Conservation (phyloP, 257 asterid genomes). For the Lantana camara region DNA sequence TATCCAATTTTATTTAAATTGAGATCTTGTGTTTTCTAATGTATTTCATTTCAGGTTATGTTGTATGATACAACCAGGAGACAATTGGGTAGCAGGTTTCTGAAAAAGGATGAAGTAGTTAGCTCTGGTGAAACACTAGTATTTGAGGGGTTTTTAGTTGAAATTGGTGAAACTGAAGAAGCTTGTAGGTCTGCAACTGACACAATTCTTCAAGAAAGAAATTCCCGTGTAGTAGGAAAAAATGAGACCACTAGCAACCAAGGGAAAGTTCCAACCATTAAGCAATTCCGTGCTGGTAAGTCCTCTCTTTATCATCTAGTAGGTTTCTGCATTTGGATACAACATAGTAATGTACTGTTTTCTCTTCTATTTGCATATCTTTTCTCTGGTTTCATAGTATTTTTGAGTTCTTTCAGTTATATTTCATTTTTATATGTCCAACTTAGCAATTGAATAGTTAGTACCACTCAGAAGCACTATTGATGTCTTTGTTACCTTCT, state of each 20-base stretch:
- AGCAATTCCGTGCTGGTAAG: constrained; percentile 45
- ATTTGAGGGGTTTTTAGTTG: constrained; percentile 70
- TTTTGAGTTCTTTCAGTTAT: neutral
- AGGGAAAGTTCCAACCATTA: constrained; percentile 25
- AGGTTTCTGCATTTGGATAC: constrained; percentile 23
- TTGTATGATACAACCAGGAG: constrained; percentile 65
- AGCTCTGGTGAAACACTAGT: constrained; percentile 60
- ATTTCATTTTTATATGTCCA: constrained; percentile 4
- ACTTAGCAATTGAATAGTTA: constrained; percentile 1
- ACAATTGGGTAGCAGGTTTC: constrained; percentile 65
- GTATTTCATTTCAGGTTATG: constrained; percentile 52
- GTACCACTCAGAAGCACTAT: constrained; percentile 20
- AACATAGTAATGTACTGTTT: neutral
- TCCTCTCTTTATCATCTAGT: constrained; percentile 28
- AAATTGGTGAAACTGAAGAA: constrained; percentile 62
- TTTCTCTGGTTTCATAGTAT: neutral
- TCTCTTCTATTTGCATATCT: constrained; percentile 21
- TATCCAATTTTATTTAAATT: constrained; percentile 5
- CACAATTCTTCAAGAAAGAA: constrained; percentile 33
- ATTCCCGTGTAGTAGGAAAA: constrained; percentile 30
- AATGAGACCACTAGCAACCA: constrained; percentile 26
- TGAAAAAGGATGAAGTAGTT: constrained; percentile 63
- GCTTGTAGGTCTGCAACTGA: constrained; percentile 44
- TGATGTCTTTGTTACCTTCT: constrained; percentile 18
- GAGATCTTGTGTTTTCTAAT: constrained; percentile 4